Evolutionary conservation across 352 stramenopile species (phyloP).

Genomic region (Phytophthora pistaciae): DNA sequence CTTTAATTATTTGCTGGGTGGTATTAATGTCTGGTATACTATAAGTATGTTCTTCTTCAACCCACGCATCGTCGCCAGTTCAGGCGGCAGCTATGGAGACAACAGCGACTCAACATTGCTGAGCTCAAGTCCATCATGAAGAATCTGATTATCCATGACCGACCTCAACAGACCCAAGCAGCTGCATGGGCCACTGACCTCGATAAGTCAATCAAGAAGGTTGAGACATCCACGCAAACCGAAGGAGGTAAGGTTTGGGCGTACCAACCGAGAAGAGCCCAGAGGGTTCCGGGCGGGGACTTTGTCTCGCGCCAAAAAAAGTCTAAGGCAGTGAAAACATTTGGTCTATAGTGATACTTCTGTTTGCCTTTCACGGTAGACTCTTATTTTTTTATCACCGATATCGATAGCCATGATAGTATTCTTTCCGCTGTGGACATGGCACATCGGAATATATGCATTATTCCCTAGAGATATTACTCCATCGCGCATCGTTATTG

Average conservation of each 20-base stretch:
- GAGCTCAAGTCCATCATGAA: constrained; percentile 23
- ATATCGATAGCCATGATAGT: background rate
- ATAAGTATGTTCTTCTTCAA: constrained; percentile 18
- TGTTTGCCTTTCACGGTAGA: background rate
- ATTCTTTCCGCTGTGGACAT: background rate
- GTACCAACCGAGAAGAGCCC: constrained; percentile 9
- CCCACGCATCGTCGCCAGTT: constrained; percentile 10
- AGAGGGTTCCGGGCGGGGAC: no score
- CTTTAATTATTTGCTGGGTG: no score
- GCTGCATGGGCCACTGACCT: constrained; percentile 13
- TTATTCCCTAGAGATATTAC: background rate
- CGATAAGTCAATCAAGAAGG: constrained; percentile 9
- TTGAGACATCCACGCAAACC: constrained; percentile 1
- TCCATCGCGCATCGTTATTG: background rate
- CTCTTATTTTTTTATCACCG: background rate
- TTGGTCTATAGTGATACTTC: constrained; percentile 2
- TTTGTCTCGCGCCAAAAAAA: no score
- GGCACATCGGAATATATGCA: background rate
- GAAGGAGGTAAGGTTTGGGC: constrained; percentile 1
- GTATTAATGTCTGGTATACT: no score
- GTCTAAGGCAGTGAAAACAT: constrained; percentile 4
- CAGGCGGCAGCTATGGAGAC: constrained; percentile 18
- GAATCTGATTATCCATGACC: constrained; percentile 16
- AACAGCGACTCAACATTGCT: constrained; percentile 10
- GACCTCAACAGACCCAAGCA: constrained; percentile 18